These are phyloP conservation scores for Coemansia sp. DNA, from an alignment of 192 early-diverging fungal species.

Conservation along the genomic window DNA sequence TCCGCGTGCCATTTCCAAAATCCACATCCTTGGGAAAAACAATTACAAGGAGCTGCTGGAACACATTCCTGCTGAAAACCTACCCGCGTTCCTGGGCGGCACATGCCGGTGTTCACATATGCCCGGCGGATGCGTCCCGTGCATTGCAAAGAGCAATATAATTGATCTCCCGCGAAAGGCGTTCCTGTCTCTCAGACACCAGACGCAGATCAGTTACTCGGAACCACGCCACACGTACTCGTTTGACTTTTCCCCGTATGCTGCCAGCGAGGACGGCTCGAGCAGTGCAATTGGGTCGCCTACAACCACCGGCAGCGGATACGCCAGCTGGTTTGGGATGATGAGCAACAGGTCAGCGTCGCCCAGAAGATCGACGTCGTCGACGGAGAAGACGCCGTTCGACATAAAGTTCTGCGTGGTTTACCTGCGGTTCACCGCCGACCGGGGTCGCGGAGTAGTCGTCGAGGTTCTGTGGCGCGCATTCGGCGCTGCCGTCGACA, in stretches of 20 bases:
- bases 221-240: slow-evolving; percentile 37
- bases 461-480: slow-evolving; percentile 45
- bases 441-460: slow-evolving; percentile 50
- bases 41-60: slow-evolving; percentile 60
- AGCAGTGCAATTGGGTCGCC: slow-evolving; percentile 35
- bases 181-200: slow-evolving; percentile 29
- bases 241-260: slow-evolving; percentile 24
- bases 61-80: slow-evolving; percentile 65
- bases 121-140: slow-evolving; percentile 64
- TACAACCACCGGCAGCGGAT: slow-evolving; percentile 10
- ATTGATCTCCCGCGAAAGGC: slow-evolving; percentile 47
- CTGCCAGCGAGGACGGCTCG: slow-evolving; percentile 7
- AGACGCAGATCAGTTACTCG: slow-evolving; percentile 40
- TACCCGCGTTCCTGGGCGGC: slow-evolving; percentile 73
- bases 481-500: slow-evolving; percentile 9
- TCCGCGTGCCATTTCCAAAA: slow-evolving; percentile 62
- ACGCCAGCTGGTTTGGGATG: slow-evolving; percentile 49
- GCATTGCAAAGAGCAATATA: slow-evolving; percentile 37
- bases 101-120: slow-evolving; percentile 71
- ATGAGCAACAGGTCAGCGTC: slow-evolving; percentile 20
- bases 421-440: slow-evolving; percentile 40
- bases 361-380: background rate
- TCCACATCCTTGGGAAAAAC: slow-evolving; percentile 63
- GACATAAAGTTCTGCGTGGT: slow-evolving; percentile 15
- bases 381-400: background rate